Evolutionary conservation across 1,284 basidiomycete genomes (phyloP).

Genomic region (Trichosporon asahii): DNA sequence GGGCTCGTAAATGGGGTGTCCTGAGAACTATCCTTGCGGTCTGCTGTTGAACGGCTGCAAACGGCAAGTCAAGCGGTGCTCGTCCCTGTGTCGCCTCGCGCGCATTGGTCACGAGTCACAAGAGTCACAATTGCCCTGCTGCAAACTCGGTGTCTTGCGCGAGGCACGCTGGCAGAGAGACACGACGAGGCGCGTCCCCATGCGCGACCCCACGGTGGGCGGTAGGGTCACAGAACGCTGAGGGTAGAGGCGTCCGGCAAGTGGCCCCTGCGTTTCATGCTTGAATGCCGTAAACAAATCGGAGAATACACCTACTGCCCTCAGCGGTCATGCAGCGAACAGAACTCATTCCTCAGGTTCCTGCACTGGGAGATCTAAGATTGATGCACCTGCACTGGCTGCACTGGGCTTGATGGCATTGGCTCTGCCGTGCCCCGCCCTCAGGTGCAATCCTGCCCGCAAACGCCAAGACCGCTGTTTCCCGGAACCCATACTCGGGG

Average conservation of each 20-base stretch:
- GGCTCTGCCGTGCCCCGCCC: background rate
- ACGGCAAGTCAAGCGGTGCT: background rate
- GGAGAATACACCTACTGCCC: background rate
- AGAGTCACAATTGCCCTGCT: background rate
- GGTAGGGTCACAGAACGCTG: background rate
- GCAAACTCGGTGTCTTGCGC: background rate
- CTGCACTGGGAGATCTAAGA: background rate
- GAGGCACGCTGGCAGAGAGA: background rate
- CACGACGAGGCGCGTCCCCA: background rate
- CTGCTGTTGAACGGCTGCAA: background rate
- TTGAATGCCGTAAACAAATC: background rate
- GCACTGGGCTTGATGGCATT: background rate
- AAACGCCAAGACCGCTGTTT: background rate
- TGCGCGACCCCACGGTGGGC: background rate
- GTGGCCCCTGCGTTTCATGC: conserved; percentile 1
- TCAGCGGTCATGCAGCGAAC: background rate
- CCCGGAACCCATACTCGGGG: background rate
- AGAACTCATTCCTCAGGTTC: background rate
- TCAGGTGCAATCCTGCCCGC: background rate
- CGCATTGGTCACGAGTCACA: conserved; percentile 1
- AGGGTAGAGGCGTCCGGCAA: background rate
- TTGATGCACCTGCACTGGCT: background rate
- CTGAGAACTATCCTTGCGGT: background rate
- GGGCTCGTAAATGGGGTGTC: background rate
- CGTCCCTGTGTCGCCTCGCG: background rate